phyloP scores from a whole-genome alignment of 2,329 filamentous ascomycete species.

The Cladosporium sp. region DNA sequence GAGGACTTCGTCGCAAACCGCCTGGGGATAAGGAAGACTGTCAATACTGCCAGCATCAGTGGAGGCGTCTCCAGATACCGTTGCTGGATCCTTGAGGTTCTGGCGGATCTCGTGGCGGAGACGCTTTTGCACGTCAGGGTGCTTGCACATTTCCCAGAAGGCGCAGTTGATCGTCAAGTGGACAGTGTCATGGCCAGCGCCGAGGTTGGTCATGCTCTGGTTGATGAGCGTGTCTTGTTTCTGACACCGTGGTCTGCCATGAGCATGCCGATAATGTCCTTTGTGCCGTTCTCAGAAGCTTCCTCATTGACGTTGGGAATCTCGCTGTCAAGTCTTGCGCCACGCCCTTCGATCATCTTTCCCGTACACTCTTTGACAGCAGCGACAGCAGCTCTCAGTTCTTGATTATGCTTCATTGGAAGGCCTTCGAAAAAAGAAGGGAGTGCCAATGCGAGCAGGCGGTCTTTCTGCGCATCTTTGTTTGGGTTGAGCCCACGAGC shows the following conservation, averaged over 20 bases:
- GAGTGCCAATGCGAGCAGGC: conserved; percentile 4
- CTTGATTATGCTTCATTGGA: conserved; percentile 42
- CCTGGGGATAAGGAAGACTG: conserved; percentile 41
- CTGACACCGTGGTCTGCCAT: conserved; percentile 48
- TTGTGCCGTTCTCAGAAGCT: conserved; percentile 24
- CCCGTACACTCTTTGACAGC: background rate
- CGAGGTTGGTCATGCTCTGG: conserved; percentile 51
- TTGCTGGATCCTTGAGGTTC: conserved; percentile 46
- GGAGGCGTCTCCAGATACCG: conserved; percentile 18
- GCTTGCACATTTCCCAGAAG: conserved; percentile 59
- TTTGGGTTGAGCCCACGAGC: conserved; percentile 26
- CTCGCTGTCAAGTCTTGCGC: conserved; percentile 36
- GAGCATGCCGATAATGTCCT: conserved; percentile 42
- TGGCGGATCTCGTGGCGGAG: conserved; percentile 63
- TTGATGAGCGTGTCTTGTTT: conserved; percentile 44
- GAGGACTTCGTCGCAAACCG: conserved; percentile 40
- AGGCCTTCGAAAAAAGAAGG: conserved; percentile 34
- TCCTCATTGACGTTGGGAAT: conserved; percentile 11
- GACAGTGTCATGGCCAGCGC: conserved; percentile 67
- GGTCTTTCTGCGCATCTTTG: background rate
- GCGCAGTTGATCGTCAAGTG: conserved; percentile 71
- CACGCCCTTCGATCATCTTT: conserved; percentile 17
- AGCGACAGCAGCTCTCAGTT: background rate
- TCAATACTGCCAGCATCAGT: conserved; percentile 35
- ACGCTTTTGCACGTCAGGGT: conserved; percentile 58